Percentiles rank a stretch among this genome's conserved stretches.
These are phyloP conservation scores for Torrubiella hemipterigena DNA, from an alignment of 2,329 filamentous ascomycete species.

Conservation along the genomic window DNA sequence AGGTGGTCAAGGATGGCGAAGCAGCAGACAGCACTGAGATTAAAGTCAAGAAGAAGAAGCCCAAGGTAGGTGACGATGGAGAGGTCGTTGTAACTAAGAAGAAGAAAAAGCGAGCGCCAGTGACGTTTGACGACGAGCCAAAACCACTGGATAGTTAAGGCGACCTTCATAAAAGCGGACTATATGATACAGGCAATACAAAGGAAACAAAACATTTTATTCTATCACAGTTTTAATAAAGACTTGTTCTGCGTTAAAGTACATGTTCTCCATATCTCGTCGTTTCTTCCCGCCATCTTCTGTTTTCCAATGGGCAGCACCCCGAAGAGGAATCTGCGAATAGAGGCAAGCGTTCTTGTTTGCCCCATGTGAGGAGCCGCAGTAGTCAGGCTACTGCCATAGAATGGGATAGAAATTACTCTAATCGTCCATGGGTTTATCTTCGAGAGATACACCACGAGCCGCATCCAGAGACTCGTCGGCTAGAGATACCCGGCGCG, in stretches of 20 bases:
- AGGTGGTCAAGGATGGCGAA: conserved; percentile 10
- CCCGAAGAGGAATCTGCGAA: too few relatives aligned
- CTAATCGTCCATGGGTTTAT: conserved; percentile 40
- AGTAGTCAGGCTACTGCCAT: not conserved
- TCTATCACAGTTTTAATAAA: too few relatives aligned
- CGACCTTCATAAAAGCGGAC: too few relatives aligned
- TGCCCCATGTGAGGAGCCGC: not conserved
- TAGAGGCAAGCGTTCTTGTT: too few relatives aligned
- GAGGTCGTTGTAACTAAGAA: conserved; percentile 27
- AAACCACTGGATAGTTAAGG: too few relatives aligned
- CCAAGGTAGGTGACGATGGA: conserved; percentile 13
- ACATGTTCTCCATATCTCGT: too few relatives aligned
- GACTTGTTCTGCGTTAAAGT: too few relatives aligned
- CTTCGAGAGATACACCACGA: conserved; percentile 38
- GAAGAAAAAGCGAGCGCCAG: conserved; percentile 42
- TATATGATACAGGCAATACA: too few relatives aligned
- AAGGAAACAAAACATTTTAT: too few relatives aligned
- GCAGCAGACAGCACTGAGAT: conserved; percentile 20
- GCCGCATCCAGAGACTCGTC: conserved; percentile 17
- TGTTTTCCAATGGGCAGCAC: too few relatives aligned
- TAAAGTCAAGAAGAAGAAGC: conserved; percentile 40
- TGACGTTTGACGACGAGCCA: too few relatives aligned
- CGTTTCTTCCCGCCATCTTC: too few relatives aligned
- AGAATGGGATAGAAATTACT: conserved; percentile 5
- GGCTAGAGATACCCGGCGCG: conserved; percentile 24